Conservation (phyloP, 1,284 basidiomycete species). For the Blastosporella zonata region DNA sequence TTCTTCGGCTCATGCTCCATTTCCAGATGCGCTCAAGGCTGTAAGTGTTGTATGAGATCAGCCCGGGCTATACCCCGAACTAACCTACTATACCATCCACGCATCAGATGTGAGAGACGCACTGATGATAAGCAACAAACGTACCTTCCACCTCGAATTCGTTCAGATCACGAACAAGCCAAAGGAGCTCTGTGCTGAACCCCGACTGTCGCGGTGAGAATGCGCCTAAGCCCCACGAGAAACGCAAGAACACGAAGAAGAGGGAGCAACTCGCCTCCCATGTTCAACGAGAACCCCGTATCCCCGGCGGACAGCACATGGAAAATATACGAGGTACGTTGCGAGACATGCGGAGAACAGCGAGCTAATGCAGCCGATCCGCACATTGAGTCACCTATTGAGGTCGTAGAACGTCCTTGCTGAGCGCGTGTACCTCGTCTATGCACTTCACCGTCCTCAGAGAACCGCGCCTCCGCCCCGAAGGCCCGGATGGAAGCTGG, state of each 20-base stretch:
- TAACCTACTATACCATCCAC: conserved; percentile 4
- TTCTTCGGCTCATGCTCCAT: conserved; percentile 69
- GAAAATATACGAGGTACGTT: conserved; percentile 48
- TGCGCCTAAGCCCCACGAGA: neutral
- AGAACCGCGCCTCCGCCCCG: conserved; percentile 34
- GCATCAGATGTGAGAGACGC: neutral
- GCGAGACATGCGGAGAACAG: conserved; percentile 52
- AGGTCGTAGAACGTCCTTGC: conserved; percentile 39
- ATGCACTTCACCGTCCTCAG: conserved; percentile 31
- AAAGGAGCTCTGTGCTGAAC: conserved; percentile 53
- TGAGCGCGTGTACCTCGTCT: conserved; percentile 34
- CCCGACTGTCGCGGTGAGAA: conserved; percentile 31
- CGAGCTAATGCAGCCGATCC: conserved; percentile 41
- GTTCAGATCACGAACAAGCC: conserved; percentile 49
- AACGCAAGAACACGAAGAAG: neutral
- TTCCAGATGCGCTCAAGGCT: conserved; percentile 71
- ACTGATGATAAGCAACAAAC: conserved; percentile 10
- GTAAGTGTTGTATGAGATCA: neutral
- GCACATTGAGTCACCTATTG: conserved; percentile 42
- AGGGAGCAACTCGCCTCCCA: conserved; percentile 31
- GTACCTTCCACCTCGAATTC: conserved; percentile 55
- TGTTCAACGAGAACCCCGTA: conserved; percentile 53
- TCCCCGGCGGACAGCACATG: conserved; percentile 39
- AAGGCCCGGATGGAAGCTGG: conserved; percentile 56
- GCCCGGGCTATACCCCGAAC: neutral